These are phyloP conservation scores for Zymoseptoria brevis DNA, from an alignment of 2,329 filamentous ascomycete genomes.

Conservation along the genomic window DNA sequence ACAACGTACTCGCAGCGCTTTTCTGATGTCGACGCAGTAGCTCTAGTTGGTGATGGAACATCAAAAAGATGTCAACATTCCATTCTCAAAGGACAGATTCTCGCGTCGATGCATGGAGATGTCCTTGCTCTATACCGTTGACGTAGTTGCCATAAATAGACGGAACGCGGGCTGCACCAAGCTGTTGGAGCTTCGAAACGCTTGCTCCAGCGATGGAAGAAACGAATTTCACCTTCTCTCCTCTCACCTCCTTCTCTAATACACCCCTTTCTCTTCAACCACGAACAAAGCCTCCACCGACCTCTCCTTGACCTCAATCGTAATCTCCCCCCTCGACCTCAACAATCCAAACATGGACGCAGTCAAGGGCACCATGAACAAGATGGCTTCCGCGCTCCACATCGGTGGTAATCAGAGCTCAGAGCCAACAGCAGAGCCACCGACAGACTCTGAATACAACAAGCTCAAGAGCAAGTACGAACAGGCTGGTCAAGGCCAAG, in stretches of 20 bases:
- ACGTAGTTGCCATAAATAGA: neutral
- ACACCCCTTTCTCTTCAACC: neutral
- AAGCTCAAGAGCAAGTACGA: constrained; percentile 65
- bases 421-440: constrained; percentile 39
- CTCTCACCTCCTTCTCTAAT: neutral
- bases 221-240: neutral
- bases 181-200: neutral
- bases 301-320: neutral
- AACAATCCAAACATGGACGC: constrained; percentile 12
- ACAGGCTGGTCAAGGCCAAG: constrained; percentile 68
- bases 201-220: neutral
- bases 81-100: neutral
- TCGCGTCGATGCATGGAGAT: neutral
- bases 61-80: neutral
- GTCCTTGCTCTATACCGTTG: neutral
- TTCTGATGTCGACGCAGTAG: neutral
- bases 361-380: constrained; percentile 17
- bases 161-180: neutral
- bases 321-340: neutral
- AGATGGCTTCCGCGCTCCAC: constrained; percentile 15
- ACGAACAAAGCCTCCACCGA: neutral
- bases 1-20: neutral
- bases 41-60: neutral
- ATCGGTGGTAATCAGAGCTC: constrained; percentile 15
- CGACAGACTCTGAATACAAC: constrained; percentile 58